A percentile compares a stretch with the other conserved stretches of the same genome.
These are phyloP conservation scores for Symbiotaphrina buchneri DNA, from an alignment of 495 filamentous ascomycete genomes.

Conservation along the genomic window DNA sequence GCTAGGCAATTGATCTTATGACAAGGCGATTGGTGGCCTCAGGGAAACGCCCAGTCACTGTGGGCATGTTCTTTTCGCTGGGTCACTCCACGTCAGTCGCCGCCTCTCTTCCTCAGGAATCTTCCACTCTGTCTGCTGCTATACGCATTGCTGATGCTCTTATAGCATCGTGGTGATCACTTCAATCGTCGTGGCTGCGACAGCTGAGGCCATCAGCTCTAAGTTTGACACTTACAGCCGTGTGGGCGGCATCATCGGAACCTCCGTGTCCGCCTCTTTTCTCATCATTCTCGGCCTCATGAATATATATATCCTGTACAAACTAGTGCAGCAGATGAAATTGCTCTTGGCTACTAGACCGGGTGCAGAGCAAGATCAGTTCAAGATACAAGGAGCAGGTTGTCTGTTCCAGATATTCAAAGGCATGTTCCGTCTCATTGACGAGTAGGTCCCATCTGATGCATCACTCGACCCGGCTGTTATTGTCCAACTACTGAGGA, in stretches of 20 bases:
- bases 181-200: conserved; percentile 77
- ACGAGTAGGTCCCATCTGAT: conserved; percentile 22
- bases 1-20: conserved; percentile 79
- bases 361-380: conserved; percentile 28
- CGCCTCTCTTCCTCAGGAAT: background rate
- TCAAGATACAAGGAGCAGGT: conserved; percentile 58
- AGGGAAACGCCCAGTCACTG: conserved; percentile 70
- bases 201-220: conserved; percentile 55
- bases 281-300: conserved; percentile 61
- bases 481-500: background rate
- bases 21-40: conserved; percentile 76
- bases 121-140: background rate
- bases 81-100: conserved; percentile 57
- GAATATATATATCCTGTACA: conserved; percentile 68
- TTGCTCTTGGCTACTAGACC: conserved; percentile 21
- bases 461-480: background rate
- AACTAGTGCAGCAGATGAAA: conserved; percentile 43
- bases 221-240: conserved; percentile 59
- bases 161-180: conserved; percentile 66
- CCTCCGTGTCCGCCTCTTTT: conserved; percentile 61
- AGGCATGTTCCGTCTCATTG: conserved; percentile 60
- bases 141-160: background rate
- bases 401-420: conserved; percentile 50
- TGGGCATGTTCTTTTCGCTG: conserved; percentile 87
- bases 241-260: conserved; percentile 76